These are phyloP conservation scores for Penicillium sp. DNA, from an alignment of 2,329 filamentous ascomycete genomes.

Conservation along the genomic window DNA sequence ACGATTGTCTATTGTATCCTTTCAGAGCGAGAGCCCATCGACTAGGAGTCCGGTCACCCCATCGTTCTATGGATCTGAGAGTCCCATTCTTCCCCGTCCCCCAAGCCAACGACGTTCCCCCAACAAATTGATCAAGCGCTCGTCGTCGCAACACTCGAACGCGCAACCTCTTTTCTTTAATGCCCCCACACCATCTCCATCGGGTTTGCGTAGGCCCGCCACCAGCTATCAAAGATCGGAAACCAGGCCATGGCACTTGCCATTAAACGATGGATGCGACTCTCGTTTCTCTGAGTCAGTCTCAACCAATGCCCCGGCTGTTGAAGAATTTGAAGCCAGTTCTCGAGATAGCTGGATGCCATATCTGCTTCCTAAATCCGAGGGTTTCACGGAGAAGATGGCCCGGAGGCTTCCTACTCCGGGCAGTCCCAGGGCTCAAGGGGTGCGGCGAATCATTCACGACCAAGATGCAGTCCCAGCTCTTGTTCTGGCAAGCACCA, in stretches of 20 bases:
- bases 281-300: slow-evolving; percentile 15
- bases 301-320: slow-evolving; percentile 4
- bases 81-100: slow-evolving; percentile 42
- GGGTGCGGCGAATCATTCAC: slow-evolving; percentile 42
- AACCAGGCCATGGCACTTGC: slow-evolving; percentile 45
- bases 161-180: slow-evolving; percentile 32
- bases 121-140: slow-evolving; percentile 60
- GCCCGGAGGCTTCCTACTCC: slow-evolving; percentile 40
- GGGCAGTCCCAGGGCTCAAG: slow-evolving; percentile 31
- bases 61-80: slow-evolving; percentile 50
- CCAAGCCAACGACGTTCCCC: slow-evolving; percentile 35
- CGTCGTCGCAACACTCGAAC: slow-evolving; percentile 49
- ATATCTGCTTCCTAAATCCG: slow-evolving; percentile 34
- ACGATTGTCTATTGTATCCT: slow-evolving; percentile 50
- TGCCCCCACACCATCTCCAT: slow-evolving; percentile 36
- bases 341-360: slow-evolving; percentile 33
- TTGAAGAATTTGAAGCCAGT: slow-evolving; percentile 12
- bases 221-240: slow-evolving; percentile 59
- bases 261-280: slow-evolving; percentile 26
- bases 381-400: slow-evolving; percentile 27
- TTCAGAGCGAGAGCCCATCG: slow-evolving; percentile 44
- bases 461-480: slow-evolving; percentile 44
- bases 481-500: slow-evolving; percentile 43
- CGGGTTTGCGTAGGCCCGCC: slow-evolving; percentile 53
- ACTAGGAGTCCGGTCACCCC: slow-evolving; percentile 49